Evolutionary conservation across 129 eudicot species (phyloP).

Genomic region (Rutidosis leptorrhynchoides): DNA sequence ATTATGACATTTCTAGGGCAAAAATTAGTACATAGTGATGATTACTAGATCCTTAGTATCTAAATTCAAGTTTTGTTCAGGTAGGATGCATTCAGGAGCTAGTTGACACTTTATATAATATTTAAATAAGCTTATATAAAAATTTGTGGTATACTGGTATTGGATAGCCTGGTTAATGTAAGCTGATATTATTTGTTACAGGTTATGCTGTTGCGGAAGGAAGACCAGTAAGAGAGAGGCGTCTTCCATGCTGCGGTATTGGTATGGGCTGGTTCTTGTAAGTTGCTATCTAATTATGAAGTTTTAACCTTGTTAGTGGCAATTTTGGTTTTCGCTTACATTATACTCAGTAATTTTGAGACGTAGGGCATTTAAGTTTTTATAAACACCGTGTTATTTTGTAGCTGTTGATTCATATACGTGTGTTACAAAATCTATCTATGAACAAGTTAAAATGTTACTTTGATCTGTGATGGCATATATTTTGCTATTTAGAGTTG

Average conservation of each 20-base stretch:
- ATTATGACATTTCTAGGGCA: conserved; percentile 8
- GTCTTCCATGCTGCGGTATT: conserved; percentile 90
- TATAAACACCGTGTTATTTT: background rate
- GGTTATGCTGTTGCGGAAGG: conserved; percentile 92
- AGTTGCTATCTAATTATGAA: conserved; percentile 23
- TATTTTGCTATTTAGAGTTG: background rate
- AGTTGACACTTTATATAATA: background rate
- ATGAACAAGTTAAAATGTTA: background rate
- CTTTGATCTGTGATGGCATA: background rate
- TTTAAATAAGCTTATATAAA: background rate
- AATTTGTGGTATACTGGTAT: too few relatives aligned
- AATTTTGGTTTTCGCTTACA: background rate
- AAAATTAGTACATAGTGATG: background rate
- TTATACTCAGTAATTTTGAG: background rate
- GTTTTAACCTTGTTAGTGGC: background rate
- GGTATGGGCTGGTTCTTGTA: conserved; percentile 86
- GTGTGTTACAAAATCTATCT: background rate
- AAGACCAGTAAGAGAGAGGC: conserved; percentile 70
- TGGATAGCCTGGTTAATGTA: too few relatives aligned
- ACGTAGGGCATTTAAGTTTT: background rate
- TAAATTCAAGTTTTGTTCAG: background rate
- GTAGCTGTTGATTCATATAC: too few relatives aligned
- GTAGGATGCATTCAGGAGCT: background rate
- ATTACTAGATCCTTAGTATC: background rate
- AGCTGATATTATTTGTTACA: conserved; percentile 19